A percentile compares a stretch with the other conserved stretches of the same genome.
Conservation (phyloP, 2,329 filamentous ascomycete species). For the Aspergillus brasiliensis region DNA sequence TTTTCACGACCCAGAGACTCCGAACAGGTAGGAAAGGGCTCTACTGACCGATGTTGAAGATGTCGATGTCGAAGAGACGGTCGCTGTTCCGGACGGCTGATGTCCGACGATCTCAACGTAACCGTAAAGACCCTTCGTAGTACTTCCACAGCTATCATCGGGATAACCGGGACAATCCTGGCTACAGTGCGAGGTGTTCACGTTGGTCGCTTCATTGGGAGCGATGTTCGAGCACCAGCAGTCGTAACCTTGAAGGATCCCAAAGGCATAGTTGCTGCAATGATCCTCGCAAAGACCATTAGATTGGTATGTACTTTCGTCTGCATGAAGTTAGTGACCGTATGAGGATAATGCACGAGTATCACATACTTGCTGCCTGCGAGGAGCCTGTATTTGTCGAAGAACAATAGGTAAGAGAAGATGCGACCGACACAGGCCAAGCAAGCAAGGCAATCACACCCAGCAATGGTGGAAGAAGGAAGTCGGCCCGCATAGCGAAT, state of each 20-base stretch:
- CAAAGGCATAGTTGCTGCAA: slow-evolving; percentile 50
- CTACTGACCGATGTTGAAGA: slow-evolving; percentile 31
- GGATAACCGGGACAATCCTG: slow-evolving; percentile 50
- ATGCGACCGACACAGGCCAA: slow-evolving; percentile 22
- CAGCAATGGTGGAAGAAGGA: slow-evolving; percentile 23
- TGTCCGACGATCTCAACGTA: slow-evolving; percentile 44
- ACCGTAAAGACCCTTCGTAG: slow-evolving; percentile 41
- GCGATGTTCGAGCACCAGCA: slow-evolving; percentile 55
- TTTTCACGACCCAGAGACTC: neutral
- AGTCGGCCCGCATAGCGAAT: slow-evolving; percentile 24
- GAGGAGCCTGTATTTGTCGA: slow-evolving; percentile 47
- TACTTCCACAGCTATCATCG: slow-evolving; percentile 48
- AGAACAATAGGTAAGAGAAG: slow-evolving; percentile 46
- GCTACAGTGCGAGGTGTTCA: slow-evolving; percentile 37
- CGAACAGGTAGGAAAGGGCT: neutral
- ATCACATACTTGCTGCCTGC: slow-evolving; percentile 38
- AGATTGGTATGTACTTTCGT: slow-evolving; percentile 45
- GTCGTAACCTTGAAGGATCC: slow-evolving; percentile 46
- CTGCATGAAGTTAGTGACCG: slow-evolving; percentile 28
- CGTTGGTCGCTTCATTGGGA: slow-evolving; percentile 40
- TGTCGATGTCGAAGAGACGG: slow-evolving; percentile 21
- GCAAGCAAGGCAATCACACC: slow-evolving; percentile 26
- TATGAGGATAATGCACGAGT: neutral
- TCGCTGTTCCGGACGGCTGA: slow-evolving; percentile 36
- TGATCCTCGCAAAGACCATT: slow-evolving; percentile 46